Evolutionary conservation across 495 filamentous ascomycete genomes (phyloP).

Genomic region (Aspergillus campestris): DNA sequence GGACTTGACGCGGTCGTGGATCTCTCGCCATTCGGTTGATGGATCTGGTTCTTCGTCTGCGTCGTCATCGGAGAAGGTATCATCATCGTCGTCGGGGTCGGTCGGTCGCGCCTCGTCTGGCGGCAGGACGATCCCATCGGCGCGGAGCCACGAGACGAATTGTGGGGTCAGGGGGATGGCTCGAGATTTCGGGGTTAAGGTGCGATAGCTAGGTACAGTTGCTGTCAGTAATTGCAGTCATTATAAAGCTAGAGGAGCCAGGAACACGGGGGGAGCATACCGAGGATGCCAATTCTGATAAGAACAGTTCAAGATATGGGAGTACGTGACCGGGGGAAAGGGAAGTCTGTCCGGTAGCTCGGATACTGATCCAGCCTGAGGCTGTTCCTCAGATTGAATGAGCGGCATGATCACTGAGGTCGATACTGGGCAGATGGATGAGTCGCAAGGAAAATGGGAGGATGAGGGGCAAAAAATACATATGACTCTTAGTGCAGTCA

Average conservation of each 20-base stretch:
- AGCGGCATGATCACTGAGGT: constrained; percentile 20
- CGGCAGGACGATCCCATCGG: constrained; percentile 87
- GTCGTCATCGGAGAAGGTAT: constrained; percentile 30
- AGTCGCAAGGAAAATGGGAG: too few relatives aligned
- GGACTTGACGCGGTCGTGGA: constrained; percentile 65
- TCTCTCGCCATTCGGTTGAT: constrained; percentile 53
- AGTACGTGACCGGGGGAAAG: constrained; percentile 73
- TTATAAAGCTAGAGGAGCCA: neutral
- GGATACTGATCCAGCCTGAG: constrained; percentile 7
- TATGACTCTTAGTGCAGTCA: too few relatives aligned
- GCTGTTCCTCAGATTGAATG: constrained; percentile 18
- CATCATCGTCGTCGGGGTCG: constrained; percentile 28
- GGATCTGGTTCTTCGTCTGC: constrained; percentile 46
- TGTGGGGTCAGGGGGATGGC: constrained; percentile 64
- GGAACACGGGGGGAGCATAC: constrained; percentile 15
- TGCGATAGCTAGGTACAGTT: constrained; percentile 53
- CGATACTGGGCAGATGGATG: neutral
- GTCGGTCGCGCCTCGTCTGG: constrained; percentile 29
- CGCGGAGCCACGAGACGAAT: constrained; percentile 81
- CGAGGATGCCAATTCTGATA: constrained; percentile 82
- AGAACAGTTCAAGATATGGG: constrained; percentile 89
- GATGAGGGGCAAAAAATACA: too few relatives aligned
- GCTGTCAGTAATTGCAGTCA: neutral
- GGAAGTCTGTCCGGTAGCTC: constrained; percentile 40
- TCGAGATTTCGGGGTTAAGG: constrained; percentile 72